These are phyloP conservation scores for Vicia villosa DNA, from an alignment of 306 rosid species.

Conservation along the genomic window DNA sequence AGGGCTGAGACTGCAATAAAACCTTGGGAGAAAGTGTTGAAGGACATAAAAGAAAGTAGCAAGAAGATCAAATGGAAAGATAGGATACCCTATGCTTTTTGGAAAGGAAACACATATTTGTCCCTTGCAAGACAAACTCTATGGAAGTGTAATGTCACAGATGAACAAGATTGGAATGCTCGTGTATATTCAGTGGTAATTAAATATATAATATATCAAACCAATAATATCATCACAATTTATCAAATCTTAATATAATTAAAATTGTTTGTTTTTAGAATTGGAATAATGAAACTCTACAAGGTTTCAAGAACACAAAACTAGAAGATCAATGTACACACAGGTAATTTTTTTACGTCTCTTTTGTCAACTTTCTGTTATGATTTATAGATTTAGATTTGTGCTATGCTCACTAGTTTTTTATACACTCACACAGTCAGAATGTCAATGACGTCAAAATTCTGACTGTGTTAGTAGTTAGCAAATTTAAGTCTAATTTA, in stretches of 20 bases:
- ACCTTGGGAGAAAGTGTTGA: constrained; percentile 45
- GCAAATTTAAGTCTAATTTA: background rate
- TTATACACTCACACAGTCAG: too few relatives aligned
- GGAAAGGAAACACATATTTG: constrained; percentile 51
- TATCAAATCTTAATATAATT: background rate
- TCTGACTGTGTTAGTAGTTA: background rate
- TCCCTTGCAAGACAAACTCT: constrained; percentile 28
- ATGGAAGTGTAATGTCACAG: constrained; percentile 40
- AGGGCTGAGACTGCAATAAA: constrained; percentile 52
- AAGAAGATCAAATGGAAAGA: constrained; percentile 43
- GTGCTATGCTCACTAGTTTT: too few relatives aligned
- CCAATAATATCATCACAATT: background rate
- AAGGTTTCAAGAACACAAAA: constrained; percentile 36
- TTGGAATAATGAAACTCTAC: constrained; percentile 20
- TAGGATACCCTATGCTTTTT: constrained; percentile 54
- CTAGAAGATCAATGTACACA: constrained; percentile 55
- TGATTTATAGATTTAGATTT: background rate
- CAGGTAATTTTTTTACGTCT: constrained; percentile 35
- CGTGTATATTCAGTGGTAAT: constrained; percentile 44
- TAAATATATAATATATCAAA: background rate
- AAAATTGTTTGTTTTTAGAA: constrained; percentile 35
- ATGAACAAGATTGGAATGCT: constrained; percentile 45
- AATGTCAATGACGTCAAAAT: background rate
- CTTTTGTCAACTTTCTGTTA: background rate
- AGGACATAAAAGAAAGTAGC: constrained; percentile 40